Evolutionary conservation across 306 rosid species (phyloP).

Genomic region (Prunus mira): DNA sequence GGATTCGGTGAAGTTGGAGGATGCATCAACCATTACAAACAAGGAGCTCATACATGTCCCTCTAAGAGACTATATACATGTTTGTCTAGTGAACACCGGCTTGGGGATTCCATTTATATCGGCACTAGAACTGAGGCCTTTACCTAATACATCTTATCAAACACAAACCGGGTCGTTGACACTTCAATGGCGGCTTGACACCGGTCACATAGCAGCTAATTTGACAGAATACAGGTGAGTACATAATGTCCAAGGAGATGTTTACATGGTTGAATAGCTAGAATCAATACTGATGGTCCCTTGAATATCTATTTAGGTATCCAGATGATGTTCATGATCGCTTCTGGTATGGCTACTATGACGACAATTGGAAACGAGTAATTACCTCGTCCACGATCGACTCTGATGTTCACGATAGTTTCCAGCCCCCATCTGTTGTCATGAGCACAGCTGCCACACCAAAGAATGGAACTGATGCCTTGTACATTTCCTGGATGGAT

Average conservation of each 20-base stretch:
- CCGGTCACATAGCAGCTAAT: not conserved
- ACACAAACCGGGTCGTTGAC: slow-evolving; percentile 1
- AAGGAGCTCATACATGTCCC: slow-evolving; percentile 37
- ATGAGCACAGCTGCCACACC: slow-evolving; percentile 27
- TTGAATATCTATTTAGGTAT: slow-evolving; percentile 22
- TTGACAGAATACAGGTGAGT: not conserved
- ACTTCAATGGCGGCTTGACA: slow-evolving; percentile 8
- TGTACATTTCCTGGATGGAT: not conserved
- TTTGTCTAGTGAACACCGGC: slow-evolving; percentile 46
- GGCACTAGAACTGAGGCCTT: slow-evolving; percentile 35
- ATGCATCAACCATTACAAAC: not conserved
- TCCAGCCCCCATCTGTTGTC: slow-evolving; percentile 20
- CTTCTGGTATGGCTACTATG: slow-evolving; percentile 8
- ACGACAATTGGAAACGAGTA: not conserved
- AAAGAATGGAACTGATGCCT: not conserved
- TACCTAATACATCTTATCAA: slow-evolving; percentile 17
- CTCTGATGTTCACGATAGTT: not conserved
- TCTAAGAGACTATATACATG: slow-evolving; percentile 12
- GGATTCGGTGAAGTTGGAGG: slow-evolving; percentile 4
- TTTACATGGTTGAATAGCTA: too few relatives aligned
- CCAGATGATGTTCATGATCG: slow-evolving; percentile 40
- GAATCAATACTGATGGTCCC: too few relatives aligned
- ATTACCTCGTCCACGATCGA: not conserved
- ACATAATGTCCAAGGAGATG: too few relatives aligned
- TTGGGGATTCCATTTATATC: slow-evolving; percentile 46